Evolutionary conservation across 257 asterid species (phyloP).

Genomic region (Przewalskia tangutica): DNA sequence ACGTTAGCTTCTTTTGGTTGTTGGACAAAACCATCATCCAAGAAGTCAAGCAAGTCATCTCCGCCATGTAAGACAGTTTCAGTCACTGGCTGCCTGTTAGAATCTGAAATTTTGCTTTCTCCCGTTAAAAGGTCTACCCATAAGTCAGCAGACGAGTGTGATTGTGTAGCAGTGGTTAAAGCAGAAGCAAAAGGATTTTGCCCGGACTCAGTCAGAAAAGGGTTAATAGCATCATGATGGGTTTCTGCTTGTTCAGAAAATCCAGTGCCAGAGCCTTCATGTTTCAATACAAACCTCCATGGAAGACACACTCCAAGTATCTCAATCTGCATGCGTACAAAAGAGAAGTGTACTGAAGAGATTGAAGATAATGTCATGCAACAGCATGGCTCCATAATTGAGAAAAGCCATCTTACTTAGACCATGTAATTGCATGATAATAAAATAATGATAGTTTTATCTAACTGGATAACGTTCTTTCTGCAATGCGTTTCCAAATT

Average conservation of each 20-base stretch:
- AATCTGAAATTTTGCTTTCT: slow-evolving; percentile 43
- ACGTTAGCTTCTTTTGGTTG: slow-evolving; percentile 38
- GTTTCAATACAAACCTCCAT: slow-evolving; percentile 66
- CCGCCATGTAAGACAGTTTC: slow-evolving; percentile 34
- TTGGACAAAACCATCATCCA: slow-evolving; percentile 54
- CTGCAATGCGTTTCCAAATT: neutral
- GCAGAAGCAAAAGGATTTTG: slow-evolving; percentile 33
- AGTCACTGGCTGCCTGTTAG: slow-evolving; percentile 34
- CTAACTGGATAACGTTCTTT: neutral
- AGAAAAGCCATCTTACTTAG: neutral
- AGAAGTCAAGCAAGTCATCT: slow-evolving; percentile 67
- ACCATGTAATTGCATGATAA: neutral
- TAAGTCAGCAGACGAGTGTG: slow-evolving; percentile 46
- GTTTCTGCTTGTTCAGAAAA: slow-evolving; percentile 26
- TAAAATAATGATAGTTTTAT: neutral
- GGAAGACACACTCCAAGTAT: slow-evolving; percentile 89
- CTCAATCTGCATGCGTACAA: slow-evolving; percentile 56
- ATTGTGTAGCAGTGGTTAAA: slow-evolving; percentile 25
- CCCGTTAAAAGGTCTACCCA: slow-evolving; percentile 89
- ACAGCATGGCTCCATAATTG: neutral
- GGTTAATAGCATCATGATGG: slow-evolving; percentile 27
- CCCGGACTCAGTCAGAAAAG: slow-evolving; percentile 28
- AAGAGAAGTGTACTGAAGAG: neutral
- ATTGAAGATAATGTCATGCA: neutral
- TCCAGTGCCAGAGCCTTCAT: slow-evolving; percentile 43